A percentile compares a stretch with the other conserved stretches of the same genome.
Conservation (phyloP, 495 filamentous ascomycete genomes). For the Hypoxylon lienhwacheense region DNA sequence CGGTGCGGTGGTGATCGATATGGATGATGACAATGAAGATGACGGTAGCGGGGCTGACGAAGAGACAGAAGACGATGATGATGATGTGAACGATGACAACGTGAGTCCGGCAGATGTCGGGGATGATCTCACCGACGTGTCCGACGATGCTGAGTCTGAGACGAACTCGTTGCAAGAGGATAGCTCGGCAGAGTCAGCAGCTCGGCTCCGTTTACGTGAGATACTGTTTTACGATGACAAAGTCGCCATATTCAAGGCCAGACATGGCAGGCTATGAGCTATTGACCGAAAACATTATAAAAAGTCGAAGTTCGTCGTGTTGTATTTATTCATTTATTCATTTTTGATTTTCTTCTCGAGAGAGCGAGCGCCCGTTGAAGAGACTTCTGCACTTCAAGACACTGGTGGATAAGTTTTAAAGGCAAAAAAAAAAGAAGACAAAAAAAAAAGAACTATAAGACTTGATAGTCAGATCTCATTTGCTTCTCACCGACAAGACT, state of each 20-base stretch:
- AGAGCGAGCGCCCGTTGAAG: slow-evolving; percentile 4
- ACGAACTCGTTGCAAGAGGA: slow-evolving; percentile 54
- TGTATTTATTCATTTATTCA: slow-evolving; percentile 29
- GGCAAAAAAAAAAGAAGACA: background rate
- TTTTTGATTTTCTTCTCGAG: no score
- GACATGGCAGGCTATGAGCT: slow-evolving; percentile 67
- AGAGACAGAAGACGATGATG: slow-evolving; percentile 53
- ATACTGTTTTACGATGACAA: slow-evolving; percentile 91
- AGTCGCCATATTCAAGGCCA: slow-evolving; percentile 78
- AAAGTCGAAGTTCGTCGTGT: slow-evolving; percentile 5
- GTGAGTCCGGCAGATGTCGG: slow-evolving; percentile 47
- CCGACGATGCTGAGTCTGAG: slow-evolving; percentile 60
- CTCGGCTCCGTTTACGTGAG: slow-evolving; percentile 71
- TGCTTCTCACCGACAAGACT: slow-evolving; percentile 4
- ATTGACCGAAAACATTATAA: slow-evolving; percentile 8
- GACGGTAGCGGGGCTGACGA: slow-evolving; percentile 52
- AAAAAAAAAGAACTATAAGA: background rate
- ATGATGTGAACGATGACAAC: slow-evolving; percentile 46
- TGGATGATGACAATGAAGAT: slow-evolving; percentile 49
- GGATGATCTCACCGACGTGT: slow-evolving; percentile 49
- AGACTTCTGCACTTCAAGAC: slow-evolving; percentile 14
- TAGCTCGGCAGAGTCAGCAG: slow-evolving; percentile 48
- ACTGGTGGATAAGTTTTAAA: slow-evolving; percentile 9
- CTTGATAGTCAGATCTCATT: slow-evolving; percentile 3
- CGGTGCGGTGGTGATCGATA: slow-evolving; percentile 41